phyloP scores from a whole-genome alignment of 2,329 filamentous ascomycete species.

The Colletotrichum destructivum region DNA sequence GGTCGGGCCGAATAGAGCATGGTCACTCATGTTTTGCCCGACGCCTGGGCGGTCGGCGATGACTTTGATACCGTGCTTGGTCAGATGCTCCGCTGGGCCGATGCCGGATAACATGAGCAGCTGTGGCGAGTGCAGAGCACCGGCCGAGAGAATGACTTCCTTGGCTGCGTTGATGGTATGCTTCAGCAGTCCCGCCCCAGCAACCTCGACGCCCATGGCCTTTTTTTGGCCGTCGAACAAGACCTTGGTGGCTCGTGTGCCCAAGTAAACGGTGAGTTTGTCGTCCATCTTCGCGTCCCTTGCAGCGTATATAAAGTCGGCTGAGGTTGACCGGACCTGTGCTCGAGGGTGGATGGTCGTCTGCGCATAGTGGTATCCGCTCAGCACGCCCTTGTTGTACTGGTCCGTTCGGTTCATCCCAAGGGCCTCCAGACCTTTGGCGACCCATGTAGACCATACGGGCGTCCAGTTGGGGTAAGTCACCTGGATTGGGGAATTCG shows the following conservation, averaged over 20 bases:
- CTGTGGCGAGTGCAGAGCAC: constrained; percentile 35
- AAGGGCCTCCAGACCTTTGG: constrained; percentile 54
- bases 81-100: constrained; percentile 58
- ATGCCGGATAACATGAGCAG: constrained; percentile 50
- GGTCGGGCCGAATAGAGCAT: constrained; percentile 52
- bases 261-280: constrained; percentile 56
- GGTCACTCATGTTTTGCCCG: constrained; percentile 84
- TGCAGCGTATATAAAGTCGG: constrained; percentile 54
- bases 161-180: constrained; percentile 30
- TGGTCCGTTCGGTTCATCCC: constrained; percentile 54
- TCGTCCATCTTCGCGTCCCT: constrained; percentile 45
- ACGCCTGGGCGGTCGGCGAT: constrained; percentile 77
- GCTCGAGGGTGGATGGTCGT: constrained; percentile 49
- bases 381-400: constrained; percentile 57
- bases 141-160: constrained; percentile 30
- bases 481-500: constrained; percentile 47
- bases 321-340: constrained; percentile 51
- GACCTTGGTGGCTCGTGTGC: constrained; percentile 61
- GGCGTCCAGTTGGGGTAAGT: constrained; percentile 45
- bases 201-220: constrained; percentile 58
- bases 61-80: constrained; percentile 57
- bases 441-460: constrained; percentile 44
- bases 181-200: constrained; percentile 36
- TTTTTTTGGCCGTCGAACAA: constrained; percentile 57
- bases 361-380: constrained; percentile 50